phyloP scores from a whole-genome alignment of 2,329 filamentous ascomycete genomes.

The Thielaviopsis populi region DNA sequence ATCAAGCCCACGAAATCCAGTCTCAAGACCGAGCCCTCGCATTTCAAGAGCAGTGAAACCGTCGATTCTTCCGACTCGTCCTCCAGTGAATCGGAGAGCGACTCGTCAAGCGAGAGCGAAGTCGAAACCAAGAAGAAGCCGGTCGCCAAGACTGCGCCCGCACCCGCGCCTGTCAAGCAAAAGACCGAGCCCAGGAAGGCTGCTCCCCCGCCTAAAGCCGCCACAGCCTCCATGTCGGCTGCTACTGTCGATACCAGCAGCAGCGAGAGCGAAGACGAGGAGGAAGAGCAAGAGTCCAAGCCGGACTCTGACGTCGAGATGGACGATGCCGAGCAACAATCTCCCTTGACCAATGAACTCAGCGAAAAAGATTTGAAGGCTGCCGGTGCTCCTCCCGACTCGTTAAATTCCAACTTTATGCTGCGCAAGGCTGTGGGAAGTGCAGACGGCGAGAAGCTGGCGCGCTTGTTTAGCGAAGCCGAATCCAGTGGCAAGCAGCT shows the following conservation, averaged over 20 bases:
- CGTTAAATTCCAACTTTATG: slow-evolving; percentile 38
- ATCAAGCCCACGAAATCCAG: slow-evolving; percentile 7
- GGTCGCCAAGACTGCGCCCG: slow-evolving; percentile 18
- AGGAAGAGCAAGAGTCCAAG: slow-evolving; percentile 16
- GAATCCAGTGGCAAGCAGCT: slow-evolving; percentile 56
- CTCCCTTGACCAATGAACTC: slow-evolving; percentile 19
- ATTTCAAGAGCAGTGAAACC: slow-evolving; percentile 7
- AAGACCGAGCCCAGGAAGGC: slow-evolving; percentile 12
- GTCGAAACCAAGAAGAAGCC: slow-evolving; percentile 21
- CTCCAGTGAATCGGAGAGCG: slow-evolving; percentile 21
- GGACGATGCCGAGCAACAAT: slow-evolving; percentile 20
- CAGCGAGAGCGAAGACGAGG: slow-evolving; percentile 8
- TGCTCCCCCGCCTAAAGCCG: slow-evolving; percentile 16
- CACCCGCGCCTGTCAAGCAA: slow-evolving; percentile 16
- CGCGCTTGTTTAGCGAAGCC: slow-evolving; percentile 41
- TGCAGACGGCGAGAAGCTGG: slow-evolving; percentile 31
- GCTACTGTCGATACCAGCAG: slow-evolving; percentile 3
- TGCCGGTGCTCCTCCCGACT: slow-evolving; percentile 21
- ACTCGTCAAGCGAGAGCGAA: slow-evolving; percentile 19
- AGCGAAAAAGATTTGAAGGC: slow-evolving; percentile 21
- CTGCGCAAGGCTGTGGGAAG: slow-evolving; percentile 33
- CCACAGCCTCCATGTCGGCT: slow-evolving; percentile 18
- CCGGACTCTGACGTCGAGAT: slow-evolving; percentile 19
- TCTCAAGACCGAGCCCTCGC: slow-evolving; percentile 3
- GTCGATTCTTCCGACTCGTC: slow-evolving; percentile 9